Conservation (phyloP, 768 basidiomycete genomes). For the Hydnomerulius pinastri region DNA sequence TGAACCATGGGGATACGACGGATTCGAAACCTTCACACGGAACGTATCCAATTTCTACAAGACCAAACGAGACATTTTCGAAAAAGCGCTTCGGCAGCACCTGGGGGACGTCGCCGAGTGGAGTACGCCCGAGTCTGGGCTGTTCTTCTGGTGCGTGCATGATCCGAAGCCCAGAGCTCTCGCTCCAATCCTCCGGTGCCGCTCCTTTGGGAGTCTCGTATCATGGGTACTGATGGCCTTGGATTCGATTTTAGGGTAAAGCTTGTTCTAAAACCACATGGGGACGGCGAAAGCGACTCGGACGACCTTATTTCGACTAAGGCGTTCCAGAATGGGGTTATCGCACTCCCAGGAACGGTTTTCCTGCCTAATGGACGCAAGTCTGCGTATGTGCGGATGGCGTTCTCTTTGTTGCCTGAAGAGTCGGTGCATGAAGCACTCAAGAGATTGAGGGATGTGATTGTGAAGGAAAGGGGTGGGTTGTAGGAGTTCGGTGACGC, state of each 20-base stretch:
- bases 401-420: conserved; percentile 65
- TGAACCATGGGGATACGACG: conserved; percentile 68
- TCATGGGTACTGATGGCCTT: conserved; percentile 4
- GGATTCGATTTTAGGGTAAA: conserved; percentile 52
- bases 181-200: background rate
- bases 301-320: conserved; percentile 64
- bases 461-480: conserved; percentile 19
- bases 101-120: conserved; percentile 72
- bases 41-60: conserved; percentile 65
- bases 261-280: conserved; percentile 42
- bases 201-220: conserved; percentile 8
- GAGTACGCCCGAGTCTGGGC: conserved; percentile 66
- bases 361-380: conserved; percentile 68
- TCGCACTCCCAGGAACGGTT: conserved; percentile 76
- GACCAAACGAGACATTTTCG: conserved; percentile 70
- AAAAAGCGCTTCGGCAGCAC: conserved; percentile 65
- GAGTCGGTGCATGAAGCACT: conserved; percentile 71
- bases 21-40: conserved; percentile 64
- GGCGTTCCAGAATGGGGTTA: conserved; percentile 73
- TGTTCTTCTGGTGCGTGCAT: conserved; percentile 75
- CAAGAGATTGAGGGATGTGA: conserved; percentile 46
- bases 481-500: background rate
- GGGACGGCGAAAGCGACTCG: conserved; percentile 53
- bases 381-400: conserved; percentile 70
- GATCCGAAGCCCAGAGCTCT: too few species aligned